These are phyloP conservation scores for Harringtonia lauricola DNA, from an alignment of 2,329 filamentous ascomycete species.

Conservation along the genomic window DNA sequence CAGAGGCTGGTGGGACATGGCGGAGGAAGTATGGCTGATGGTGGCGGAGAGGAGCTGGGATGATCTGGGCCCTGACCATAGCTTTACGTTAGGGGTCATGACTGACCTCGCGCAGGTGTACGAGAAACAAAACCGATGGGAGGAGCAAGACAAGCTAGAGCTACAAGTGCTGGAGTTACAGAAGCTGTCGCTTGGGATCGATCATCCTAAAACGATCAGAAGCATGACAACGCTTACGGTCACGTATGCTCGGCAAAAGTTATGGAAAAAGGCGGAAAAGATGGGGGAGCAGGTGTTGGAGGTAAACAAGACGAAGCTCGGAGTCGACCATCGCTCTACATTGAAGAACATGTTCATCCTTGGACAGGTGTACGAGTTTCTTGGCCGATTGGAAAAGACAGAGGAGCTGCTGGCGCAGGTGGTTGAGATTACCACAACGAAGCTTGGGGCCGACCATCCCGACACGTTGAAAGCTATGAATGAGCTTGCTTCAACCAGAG, in stretches of 20 bases:
- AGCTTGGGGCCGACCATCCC: constrained; percentile 2
- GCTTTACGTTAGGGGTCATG: neutral
- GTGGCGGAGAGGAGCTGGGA: neutral
- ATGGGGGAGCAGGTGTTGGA: neutral
- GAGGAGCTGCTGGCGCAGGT: constrained; percentile 3
- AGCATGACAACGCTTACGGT: no score
- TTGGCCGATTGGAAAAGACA: constrained; percentile 7
- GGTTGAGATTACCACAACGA: neutral
- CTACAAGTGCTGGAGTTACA: no score
- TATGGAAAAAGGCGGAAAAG: no score
- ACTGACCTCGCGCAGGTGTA: neutral
- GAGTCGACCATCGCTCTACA: neutral
- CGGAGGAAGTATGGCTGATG: no score
- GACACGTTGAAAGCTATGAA: constrained; percentile 1
- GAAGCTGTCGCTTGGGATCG: no score
- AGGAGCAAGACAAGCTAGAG: no score
- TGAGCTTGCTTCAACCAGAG: neutral
- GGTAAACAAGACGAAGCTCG: neutral
- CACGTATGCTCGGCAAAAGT: no score
- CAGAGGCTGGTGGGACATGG: no score
- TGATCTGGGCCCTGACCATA: neutral
- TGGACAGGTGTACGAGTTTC: neutral
- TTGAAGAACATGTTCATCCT: neutral
- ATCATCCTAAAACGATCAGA: no score
- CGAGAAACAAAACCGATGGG: constrained; percentile 2